Evolutionary conservation across 1,284 basidiomycete species (phyloP).

Genomic region (Cutaneotrichosporon curvatum): DNA sequence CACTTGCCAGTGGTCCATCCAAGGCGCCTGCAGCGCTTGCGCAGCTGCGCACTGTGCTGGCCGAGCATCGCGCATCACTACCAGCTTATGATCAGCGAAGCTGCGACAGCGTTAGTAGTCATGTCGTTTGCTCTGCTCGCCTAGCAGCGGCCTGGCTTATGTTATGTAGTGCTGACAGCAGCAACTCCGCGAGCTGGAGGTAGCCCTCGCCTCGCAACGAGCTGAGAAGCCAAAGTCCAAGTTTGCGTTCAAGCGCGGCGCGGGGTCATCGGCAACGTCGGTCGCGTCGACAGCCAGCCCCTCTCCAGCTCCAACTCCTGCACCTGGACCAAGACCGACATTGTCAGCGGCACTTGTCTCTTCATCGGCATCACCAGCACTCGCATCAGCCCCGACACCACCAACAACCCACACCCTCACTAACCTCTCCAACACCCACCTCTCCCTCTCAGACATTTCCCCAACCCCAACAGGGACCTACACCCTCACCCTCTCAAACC

Average conservation of each 20-base stretch:
- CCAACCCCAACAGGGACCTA: conserved; percentile 11
- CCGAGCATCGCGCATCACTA: conserved; percentile 57
- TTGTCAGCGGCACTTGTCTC: too few relatives aligned
- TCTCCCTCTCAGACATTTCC: neutral
- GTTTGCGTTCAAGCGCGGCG: conserved; percentile 58
- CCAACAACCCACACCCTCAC: conserved; percentile 25
- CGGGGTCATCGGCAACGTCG: conserved; percentile 17
- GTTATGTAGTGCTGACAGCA: conserved; percentile 27
- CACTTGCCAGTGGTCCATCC: neutral
- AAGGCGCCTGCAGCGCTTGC: conserved; percentile 2
- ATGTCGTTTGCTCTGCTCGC: too few relatives aligned
- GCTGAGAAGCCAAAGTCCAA: conserved; percentile 52
- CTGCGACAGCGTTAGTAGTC: conserved; percentile 56
- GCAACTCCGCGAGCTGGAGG: conserved; percentile 59
- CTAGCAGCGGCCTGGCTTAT: too few relatives aligned
- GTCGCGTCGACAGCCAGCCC: conserved; percentile 14
- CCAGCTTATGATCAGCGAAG: conserved; percentile 67
- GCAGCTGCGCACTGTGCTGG: conserved; percentile 43
- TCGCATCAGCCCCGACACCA: conserved; percentile 8
- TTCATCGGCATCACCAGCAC: conserved; percentile 13
- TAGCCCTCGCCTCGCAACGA: conserved; percentile 52
- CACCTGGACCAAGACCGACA: too few relatives aligned
- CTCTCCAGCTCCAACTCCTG: too few relatives aligned
- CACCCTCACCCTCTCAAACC: conserved; percentile 24
- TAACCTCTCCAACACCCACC: conserved; percentile 48